phyloP scores from a whole-genome alignment of 2,329 filamentous ascomycete species.

The Aspergillus floridensis region DNA sequence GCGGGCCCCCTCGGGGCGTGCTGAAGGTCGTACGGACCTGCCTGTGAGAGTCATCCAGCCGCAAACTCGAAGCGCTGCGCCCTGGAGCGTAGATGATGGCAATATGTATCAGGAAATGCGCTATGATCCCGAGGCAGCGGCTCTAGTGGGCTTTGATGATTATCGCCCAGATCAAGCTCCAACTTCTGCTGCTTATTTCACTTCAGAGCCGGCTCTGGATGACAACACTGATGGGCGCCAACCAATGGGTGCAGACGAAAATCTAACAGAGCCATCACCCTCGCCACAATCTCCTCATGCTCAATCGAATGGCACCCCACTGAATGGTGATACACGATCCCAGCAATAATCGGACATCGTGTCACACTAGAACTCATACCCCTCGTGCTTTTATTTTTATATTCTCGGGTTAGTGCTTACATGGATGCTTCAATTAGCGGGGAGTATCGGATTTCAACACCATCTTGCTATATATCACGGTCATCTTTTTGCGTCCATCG shows the following conservation, averaged over 20 bases:
- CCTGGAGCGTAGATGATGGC: conserved; percentile 51
- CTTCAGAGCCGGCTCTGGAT: neutral
- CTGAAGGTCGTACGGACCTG: conserved; percentile 20
- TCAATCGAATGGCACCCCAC: neutral
- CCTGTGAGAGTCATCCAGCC: conserved; percentile 61
- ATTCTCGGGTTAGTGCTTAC: too few relatives aligned
- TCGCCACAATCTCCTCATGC: neutral
- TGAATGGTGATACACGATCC: neutral
- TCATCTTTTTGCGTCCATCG: neutral
- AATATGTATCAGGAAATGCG: conserved; percentile 31
- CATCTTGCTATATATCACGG: neutral
- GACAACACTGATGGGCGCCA: neutral
- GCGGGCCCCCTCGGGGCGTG: conserved; percentile 13
- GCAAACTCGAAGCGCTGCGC: conserved; percentile 52
- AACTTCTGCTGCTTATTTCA: neutral
- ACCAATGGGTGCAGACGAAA: neutral
- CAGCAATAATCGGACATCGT: neutral
- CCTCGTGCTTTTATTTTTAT: neutral
- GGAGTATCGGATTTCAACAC: neutral
- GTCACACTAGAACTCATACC: neutral
- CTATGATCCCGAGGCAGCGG: conserved; percentile 41
- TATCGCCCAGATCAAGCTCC: neutral
- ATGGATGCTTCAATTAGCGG: neutral
- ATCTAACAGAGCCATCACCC: neutral
- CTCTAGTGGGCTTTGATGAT: conserved; percentile 32